Conservation (phyloP, 2,329 filamentous ascomycete species). For the Dendryphion nanum region DNA sequence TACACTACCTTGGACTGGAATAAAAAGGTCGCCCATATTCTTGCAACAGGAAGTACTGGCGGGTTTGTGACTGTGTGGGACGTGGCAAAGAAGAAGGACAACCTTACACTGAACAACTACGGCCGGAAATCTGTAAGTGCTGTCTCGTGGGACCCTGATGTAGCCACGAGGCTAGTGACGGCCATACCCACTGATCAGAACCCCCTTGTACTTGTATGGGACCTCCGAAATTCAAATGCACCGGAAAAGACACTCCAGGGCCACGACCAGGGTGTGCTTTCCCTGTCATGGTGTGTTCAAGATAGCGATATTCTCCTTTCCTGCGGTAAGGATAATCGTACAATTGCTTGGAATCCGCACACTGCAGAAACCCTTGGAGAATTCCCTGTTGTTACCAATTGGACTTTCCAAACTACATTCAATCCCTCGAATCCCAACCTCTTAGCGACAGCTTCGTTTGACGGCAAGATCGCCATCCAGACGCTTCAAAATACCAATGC, state of each 20-base stretch:
- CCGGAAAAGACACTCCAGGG: slow-evolving; percentile 84
- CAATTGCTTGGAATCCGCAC: slow-evolving; percentile 93
- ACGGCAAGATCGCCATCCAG: slow-evolving; percentile 92
- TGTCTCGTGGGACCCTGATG: slow-evolving; percentile 95
- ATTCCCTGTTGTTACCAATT: slow-evolving; percentile 97
- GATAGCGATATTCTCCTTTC: slow-evolving; percentile 87
- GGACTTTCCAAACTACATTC: slow-evolving; percentile 95
- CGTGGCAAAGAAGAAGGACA: slow-evolving; percentile 96
- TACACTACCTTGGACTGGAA: slow-evolving; percentile 98
- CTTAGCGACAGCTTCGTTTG: slow-evolving; percentile 92
- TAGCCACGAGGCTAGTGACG: slow-evolving; percentile 87
- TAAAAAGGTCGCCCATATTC: slow-evolving; percentile 92
- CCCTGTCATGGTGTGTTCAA: slow-evolving; percentile 91
- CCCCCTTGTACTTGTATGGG: slow-evolving; percentile 89
- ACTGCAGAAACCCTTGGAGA: slow-evolving; percentile 86
- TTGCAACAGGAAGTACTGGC: slow-evolving; percentile 88
- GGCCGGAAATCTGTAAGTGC: slow-evolving; percentile 92
- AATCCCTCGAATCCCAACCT: slow-evolving; percentile 90
- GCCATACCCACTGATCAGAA: slow-evolving; percentile 86
- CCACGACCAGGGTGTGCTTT: slow-evolving; percentile 93
- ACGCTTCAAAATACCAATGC: slow-evolving; percentile 88
- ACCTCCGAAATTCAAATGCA: slow-evolving; percentile 91
- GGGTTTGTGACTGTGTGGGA: slow-evolving; percentile 99
- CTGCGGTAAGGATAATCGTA: slow-evolving; percentile 94
- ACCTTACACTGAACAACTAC: slow-evolving; percentile 83